Conservation (phyloP, 2,329 filamentous ascomycete genomes). For the Hawksworthiomyces lignivorus region DNA sequence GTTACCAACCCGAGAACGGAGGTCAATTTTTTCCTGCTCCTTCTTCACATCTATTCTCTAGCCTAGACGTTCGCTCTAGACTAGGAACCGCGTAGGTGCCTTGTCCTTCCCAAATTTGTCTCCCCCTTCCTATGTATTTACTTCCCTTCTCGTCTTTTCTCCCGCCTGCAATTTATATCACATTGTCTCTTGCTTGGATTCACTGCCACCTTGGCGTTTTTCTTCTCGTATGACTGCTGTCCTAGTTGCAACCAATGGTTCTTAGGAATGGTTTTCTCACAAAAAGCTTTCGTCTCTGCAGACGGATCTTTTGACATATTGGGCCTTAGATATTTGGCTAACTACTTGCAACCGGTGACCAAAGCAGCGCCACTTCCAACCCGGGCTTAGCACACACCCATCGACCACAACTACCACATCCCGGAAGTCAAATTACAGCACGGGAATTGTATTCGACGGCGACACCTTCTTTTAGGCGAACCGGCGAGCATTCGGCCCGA, state of each 20-base stretch:
- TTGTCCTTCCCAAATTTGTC: too few relatives aligned
- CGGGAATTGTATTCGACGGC: conserved; percentile 47
- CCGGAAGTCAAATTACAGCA: conserved; percentile 38
- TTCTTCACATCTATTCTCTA: conserved; percentile 36
- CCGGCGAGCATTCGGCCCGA: conserved; percentile 41
- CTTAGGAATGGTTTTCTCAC: too few relatives aligned
- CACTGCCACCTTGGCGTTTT: conserved; percentile 6
- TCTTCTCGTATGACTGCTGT: conserved; percentile 9
- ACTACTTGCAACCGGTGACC: conserved; percentile 1
- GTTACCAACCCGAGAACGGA: conserved; percentile 42
- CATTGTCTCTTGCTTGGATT: too few relatives aligned
- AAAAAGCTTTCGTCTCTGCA: background rate
- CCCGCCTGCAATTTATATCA: too few relatives aligned
- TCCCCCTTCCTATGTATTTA: conserved; percentile 8
- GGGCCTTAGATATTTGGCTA: background rate
- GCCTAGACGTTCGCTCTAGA: conserved; percentile 46
- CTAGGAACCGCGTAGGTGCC: conserved; percentile 51
- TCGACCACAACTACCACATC: conserved; percentile 45
- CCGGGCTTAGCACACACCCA: conserved; percentile 53
- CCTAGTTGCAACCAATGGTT: too few relatives aligned
- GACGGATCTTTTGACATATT: too few relatives aligned
- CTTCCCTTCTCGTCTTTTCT: conserved; percentile 8
- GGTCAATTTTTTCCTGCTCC: conserved; percentile 40
- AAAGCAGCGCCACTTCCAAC: conserved; percentile 39
- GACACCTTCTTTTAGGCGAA: conserved; percentile 43